Evolutionary conservation across 306 rosid genomes (phyloP).

Genomic region (Vigna trinervia): DNA sequence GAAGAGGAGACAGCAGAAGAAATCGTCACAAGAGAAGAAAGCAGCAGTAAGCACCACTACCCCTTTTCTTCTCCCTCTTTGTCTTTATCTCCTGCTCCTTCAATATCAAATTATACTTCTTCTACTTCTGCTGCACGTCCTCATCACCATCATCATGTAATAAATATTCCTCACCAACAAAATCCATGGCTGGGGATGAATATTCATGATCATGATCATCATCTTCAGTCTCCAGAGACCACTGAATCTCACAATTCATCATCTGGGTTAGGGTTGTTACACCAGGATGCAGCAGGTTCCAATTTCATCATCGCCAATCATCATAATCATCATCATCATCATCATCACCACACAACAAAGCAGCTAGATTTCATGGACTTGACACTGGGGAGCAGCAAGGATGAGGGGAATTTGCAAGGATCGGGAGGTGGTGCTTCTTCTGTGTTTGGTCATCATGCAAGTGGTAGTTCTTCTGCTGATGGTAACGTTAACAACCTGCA

Average conservation of each 20-base stretch:
- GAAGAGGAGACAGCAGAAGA: conserved; percentile 54
- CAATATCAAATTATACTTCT: conserved; percentile 41
- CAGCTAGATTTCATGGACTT: conserved; percentile 57
- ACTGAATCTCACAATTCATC: conserved; percentile 53
- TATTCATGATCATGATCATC: conserved; percentile 32
- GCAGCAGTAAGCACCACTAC: conserved; percentile 42
- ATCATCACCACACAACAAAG: conserved; percentile 12
- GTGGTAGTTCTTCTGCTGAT: conserved; percentile 14
- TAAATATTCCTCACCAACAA: conserved; percentile 20
- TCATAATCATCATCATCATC: background rate
- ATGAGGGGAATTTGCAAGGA: conserved; percentile 41
- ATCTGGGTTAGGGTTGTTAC: conserved; percentile 55
- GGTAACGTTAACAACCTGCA: background rate
- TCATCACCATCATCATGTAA: conserved; percentile 28
- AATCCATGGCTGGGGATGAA: conserved; percentile 42
- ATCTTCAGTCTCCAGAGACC: conserved; percentile 41
- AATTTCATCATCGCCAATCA: conserved; percentile 39
- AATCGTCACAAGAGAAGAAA: conserved; percentile 44
- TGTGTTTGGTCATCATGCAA: conserved; percentile 5
- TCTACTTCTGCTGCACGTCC: background rate
- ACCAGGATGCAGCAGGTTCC: conserved; percentile 41
- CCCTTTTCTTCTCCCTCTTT: conserved; percentile 40
- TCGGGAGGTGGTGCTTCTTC: background rate
- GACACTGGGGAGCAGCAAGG: conserved; percentile 46
- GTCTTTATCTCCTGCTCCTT: conserved; percentile 45